Base-by-base conservation (phyloP, 2,329 filamentous ascomycete species). In the Cercospora berteroae region DNA sequence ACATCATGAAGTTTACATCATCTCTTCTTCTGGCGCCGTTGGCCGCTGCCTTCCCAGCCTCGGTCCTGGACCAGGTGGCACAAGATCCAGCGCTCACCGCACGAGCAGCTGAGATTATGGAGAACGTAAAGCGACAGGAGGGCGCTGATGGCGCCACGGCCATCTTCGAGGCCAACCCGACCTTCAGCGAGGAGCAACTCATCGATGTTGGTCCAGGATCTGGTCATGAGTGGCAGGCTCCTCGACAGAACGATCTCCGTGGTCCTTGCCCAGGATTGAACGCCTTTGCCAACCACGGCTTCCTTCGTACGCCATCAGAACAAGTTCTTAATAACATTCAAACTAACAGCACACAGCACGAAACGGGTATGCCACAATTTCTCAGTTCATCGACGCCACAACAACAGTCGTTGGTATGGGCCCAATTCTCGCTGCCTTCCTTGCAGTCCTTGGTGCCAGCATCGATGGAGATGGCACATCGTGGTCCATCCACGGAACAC, bases 401-500 rank as follows among this genome's bases (percentile, higher is more conserved):
- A 69, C 27, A 8, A 58, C 63, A 16, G 75, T 77, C 18, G 76
- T 78, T 52, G 77, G 77, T n/a, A 79, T 79, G 77, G 76, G 75
- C 25, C 42, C 66, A 7, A 71, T 76, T 16, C 70, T 79, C 18
- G 71, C 73, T 10, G 65, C 70, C n/a, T 71, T 71, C 58, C 60
- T 71, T 13, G 66, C 68, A 31, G 57, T 69, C 33, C 65, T 70
- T 5, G 70, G 70, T 48, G 70, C 63, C 7, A 48, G 60, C 10
- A 67, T 71, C 33, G 68, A 70, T 33, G 70, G 70, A 6, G 68
- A 70, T 27, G 57, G 64, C 10, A 66, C 39, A 10, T 31, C 68
- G 4, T 70, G 70, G 70, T 72, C 70, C 2, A 68, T 70, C n/a
- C 69, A 67, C n/a, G 70, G 70, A 20, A 66, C 69, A 13, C 70